phyloP scores from a whole-genome alignment of 768 basidiomycete species.

The Auriscalpium microsporum region DNA sequence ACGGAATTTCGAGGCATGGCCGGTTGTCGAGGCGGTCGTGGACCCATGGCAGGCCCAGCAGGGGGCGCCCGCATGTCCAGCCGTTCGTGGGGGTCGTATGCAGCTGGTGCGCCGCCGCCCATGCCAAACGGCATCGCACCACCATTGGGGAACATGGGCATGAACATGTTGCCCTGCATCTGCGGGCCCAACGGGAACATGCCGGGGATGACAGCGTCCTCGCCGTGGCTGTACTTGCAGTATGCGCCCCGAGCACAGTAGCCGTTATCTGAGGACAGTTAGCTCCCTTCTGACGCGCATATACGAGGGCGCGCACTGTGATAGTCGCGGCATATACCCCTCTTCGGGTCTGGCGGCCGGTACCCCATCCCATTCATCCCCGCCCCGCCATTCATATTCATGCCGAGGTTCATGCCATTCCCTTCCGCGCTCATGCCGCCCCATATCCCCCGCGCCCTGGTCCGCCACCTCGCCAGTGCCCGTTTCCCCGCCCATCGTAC shows the following conservation, averaged over 20 bases:
- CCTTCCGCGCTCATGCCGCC: constrained; percentile 23
- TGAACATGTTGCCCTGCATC: constrained; percentile 41
- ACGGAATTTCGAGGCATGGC: constrained; percentile 48
- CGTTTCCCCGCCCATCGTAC: constrained; percentile 27
- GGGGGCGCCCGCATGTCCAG: constrained; percentile 66
- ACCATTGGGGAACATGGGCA: constrained; percentile 58
- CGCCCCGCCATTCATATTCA: constrained; percentile 19
- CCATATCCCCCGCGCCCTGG: constrained; percentile 20
- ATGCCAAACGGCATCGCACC: constrained; percentile 47
- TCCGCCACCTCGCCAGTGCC: constrained; percentile 20
- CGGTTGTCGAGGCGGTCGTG: constrained; percentile 39
- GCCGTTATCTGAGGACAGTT: constrained; percentile 58
- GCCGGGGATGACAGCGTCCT: constrained; percentile 74
- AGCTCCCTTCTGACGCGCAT: constrained; percentile 2
- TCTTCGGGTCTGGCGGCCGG: constrained; percentile 62
- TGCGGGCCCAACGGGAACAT: constrained; percentile 48
- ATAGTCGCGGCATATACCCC: constrained; percentile 85
- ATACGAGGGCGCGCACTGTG: constrained; percentile 55
- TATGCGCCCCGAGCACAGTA: constrained; percentile 82
- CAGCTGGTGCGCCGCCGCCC: constrained; percentile 28
- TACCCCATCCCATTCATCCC: constrained; percentile 30
- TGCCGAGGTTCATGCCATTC: constrained; percentile 17
- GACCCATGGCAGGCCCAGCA: constrained; percentile 20
- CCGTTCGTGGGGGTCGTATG: constrained; percentile 74
- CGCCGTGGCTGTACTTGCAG: constrained; percentile 91